Evolutionary conservation across 2,329 filamentous ascomycete species (phyloP).

Genomic region (Aspergillus luchuensis): DNA sequence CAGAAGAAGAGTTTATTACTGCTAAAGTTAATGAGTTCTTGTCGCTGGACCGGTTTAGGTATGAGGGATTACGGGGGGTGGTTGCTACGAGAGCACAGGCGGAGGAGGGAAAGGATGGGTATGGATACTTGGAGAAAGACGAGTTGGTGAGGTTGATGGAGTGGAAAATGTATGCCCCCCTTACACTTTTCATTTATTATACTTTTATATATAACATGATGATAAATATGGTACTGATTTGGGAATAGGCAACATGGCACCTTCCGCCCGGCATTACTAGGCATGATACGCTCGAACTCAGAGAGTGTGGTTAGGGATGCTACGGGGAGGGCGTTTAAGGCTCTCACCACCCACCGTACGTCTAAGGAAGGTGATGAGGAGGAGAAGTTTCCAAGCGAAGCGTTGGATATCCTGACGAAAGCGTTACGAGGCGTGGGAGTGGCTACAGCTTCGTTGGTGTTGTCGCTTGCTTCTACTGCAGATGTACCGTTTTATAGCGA

Average conservation of each 20-base stretch:
- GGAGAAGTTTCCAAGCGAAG: conserved; percentile 31
- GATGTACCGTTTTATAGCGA: conserved; percentile 47
- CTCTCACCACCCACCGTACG: not conserved
- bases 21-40: conserved; percentile 24
- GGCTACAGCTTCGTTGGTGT: conserved; percentile 46
- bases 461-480: conserved; percentile 35
- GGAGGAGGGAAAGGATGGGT: conserved; percentile 8
- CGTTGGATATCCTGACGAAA: conserved; percentile 37
- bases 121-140: conserved; percentile 33
- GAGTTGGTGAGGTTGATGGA: conserved; percentile 44
- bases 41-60: conserved; percentile 43
- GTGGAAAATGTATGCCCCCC: conserved; percentile 46
- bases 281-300: conserved; percentile 43
- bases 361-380: not conserved
- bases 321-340: conserved; percentile 31
- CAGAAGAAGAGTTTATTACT: not conserved
- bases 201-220: too few relatives aligned
- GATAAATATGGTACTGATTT: not conserved
- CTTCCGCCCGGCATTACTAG: conserved; percentile 42
- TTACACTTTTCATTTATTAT: not conserved
- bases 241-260: conserved; percentile 42
- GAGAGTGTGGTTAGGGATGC: conserved; percentile 29
- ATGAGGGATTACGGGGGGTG: conserved; percentile 33
- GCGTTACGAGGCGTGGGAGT: conserved; percentile 45
- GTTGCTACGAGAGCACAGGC: conserved; percentile 22